A percentile compares a stretch with the other conserved stretches of the same genome.
phyloP scores from a whole-genome alignment of 2,329 filamentous ascomycete species.

The Monosporascus cannonballus region DNA sequence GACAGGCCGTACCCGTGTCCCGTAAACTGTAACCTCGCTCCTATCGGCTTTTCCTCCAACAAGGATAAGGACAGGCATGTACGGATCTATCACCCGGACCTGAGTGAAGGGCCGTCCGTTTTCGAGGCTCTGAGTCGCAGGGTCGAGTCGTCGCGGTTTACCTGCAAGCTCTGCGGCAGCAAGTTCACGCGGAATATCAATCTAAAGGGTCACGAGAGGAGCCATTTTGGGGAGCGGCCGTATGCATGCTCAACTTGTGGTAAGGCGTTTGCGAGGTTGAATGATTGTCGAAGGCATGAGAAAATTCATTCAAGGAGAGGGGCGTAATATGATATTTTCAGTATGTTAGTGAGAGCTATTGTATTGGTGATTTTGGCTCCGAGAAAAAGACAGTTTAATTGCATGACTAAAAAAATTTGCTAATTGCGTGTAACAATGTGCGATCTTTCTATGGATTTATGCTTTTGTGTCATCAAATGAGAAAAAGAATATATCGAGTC shows the following conservation, averaged over 20 bases:
- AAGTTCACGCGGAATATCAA: conserved; percentile 32
- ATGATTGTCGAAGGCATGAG: conserved; percentile 28
- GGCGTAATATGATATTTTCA: too few species aligned
- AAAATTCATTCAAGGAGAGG: conserved; percentile 6
- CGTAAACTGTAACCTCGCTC: conserved; percentile 26
- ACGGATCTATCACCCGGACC: conserved; percentile 20
- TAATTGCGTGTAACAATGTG: too few species aligned
- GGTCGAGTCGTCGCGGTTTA: conserved; percentile 14
- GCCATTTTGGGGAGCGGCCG: conserved; percentile 30
- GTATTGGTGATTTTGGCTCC: too few species aligned
- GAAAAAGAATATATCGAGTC: too few species aligned
- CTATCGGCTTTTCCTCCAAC: conserved; percentile 34
- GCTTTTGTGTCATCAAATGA: too few species aligned
- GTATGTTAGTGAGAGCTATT: too few species aligned
- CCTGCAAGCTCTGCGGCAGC: conserved; percentile 29
- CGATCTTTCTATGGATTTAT: too few species aligned
- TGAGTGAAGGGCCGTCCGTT: conserved; percentile 8
- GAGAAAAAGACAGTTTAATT: too few species aligned
- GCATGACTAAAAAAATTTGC: too few species aligned
- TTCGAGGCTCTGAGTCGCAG: conserved; percentile 15
- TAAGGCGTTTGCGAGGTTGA: conserved; percentile 26
- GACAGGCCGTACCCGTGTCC: conserved; percentile 33
- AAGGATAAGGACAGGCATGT: conserved; percentile 31
- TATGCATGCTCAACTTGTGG: conserved; percentile 23
- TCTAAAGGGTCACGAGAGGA: conserved; percentile 27